phyloP scores from a whole-genome alignment of 495 filamentous ascomycete species.

The Aspergillus funiculosus region DNA sequence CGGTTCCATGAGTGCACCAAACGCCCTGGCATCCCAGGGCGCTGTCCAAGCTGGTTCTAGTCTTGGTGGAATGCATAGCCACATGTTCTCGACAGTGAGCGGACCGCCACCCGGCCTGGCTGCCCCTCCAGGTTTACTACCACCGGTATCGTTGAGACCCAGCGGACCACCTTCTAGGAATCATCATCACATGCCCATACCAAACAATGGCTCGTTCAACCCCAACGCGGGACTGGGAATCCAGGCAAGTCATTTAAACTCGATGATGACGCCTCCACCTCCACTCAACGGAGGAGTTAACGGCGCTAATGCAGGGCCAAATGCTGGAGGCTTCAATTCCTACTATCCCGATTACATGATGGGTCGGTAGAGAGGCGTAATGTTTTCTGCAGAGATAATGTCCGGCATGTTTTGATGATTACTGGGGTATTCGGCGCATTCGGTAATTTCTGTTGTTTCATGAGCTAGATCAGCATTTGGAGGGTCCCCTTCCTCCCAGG shows the following conservation, averaged over 20 bases:
- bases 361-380: conserved; percentile 42
- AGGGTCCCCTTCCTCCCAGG: conserved; percentile 41
- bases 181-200: conserved; percentile 31
- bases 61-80: conserved; percentile 51
- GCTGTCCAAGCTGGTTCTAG: conserved; percentile 43
- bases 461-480: conserved; percentile 47
- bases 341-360: conserved; percentile 57
- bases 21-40: conserved; percentile 45
- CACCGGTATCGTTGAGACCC: conserved; percentile 35
- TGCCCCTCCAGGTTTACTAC: conserved; percentile 60
- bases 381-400: conserved; percentile 32
- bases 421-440: conserved; percentile 45
- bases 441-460: conserved; percentile 29
- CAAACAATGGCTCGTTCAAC: conserved; percentile 36
- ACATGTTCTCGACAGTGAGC: conserved; percentile 63
- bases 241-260: conserved; percentile 36
- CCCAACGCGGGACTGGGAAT: conserved; percentile 43
- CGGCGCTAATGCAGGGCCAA: conserved; percentile 33
- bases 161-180: conserved; percentile 31
- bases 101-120: conserved; percentile 69
- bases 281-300: conserved; percentile 32
- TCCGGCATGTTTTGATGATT: conserved; percentile 46
- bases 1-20: conserved; percentile 47
- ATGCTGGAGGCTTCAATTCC: conserved; percentile 41
- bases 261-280: conserved; percentile 39